Evolutionary conservation across 441 rosid genomes (phyloP).

Genomic region (Populus hybrid): DNA sequence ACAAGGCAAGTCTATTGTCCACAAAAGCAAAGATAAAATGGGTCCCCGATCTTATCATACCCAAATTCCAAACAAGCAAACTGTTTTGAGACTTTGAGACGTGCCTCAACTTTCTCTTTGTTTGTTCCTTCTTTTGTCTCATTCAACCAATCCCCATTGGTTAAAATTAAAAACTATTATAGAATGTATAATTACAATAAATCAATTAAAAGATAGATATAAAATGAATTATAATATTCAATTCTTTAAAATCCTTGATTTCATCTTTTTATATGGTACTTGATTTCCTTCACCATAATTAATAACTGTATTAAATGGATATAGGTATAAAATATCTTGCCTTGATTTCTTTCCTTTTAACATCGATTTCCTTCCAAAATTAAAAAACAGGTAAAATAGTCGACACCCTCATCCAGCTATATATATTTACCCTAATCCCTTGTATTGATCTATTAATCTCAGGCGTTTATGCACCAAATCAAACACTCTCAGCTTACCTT

Average conservation of each 20-base stretch:
- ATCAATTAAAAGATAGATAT: no score
- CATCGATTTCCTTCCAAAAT: slow-evolving; percentile 21
- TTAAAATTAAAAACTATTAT: no score
- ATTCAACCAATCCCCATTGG: not conserved
- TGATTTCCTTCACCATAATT: not conserved
- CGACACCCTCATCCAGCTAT: slow-evolving; percentile 16
- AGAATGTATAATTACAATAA: no score
- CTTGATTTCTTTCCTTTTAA: not conserved
- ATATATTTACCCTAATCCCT: slow-evolving; percentile 6
- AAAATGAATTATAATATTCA: no score
- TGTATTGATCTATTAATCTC: not conserved
- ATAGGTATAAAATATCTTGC: not conserved
- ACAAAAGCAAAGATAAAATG: not conserved
- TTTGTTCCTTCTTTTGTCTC: slow-evolving; percentile 30
- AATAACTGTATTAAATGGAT: not conserved
- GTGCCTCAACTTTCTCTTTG: slow-evolving; percentile 23
- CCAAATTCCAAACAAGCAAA: not conserved
- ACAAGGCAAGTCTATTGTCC: not conserved
- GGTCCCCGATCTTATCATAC: not conserved
- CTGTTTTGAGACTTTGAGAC: slow-evolving; percentile 21
- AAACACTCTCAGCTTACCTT: not conserved
- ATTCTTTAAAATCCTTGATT: not conserved
- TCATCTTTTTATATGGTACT: not conserved
- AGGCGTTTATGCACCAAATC: not conserved
- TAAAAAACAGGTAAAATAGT: slow-evolving; percentile 20